Evolutionary conservation across 2,329 filamentous ascomycete species (phyloP), one percentile per base, ranked within the genome.

Genomic region (Colletotrichum sp.): DNA sequence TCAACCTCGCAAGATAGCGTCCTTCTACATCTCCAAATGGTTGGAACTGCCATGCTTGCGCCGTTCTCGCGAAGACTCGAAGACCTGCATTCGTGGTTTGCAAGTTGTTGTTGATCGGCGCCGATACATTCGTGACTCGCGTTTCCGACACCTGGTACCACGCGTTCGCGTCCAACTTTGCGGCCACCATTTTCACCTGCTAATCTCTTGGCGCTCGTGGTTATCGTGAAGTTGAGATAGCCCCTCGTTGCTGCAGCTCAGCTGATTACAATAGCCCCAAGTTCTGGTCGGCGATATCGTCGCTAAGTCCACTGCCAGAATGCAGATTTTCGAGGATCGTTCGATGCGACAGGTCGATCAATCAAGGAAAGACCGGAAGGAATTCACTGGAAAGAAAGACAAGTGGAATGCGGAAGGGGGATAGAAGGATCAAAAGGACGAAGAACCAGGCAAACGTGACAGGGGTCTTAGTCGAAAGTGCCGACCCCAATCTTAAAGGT

Each of bases 91-190:
- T 69, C 43, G 73, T 65, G 5, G 67, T 34, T 10, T 78, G 74
- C 28, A 80, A 68, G 52, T 75, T 79, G 36, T 66, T 62, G 5
- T 43, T n/a, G n/a, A 59, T 48, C 0, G 75, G 56, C 18, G 74
- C 76, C 13, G 75, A 71, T 28, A 80, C 78, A 16, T 78, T 75
- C 72, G 84, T 82, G n/a, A 84, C 82, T n/a, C 83, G 81, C 14
- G 72, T 77, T 69, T 85, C 83, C 5, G 79, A 81, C n/a, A 85
- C 52, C 56, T 83, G 79, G 73, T 82, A 84, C 84, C 83, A 85
- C 21, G 76, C 80, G 66, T 85, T 84, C 13, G 80, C 61, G 78
- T 85, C 81, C 43, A 85, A 70, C 48, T 79, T 79, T n/a, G 76
- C 80, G 24, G 79, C 76, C 13, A 74, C 77, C 77, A 78, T 75